Evolutionary conservation across 306 rosid species (phyloP).

Genomic region (Castanea mollissima): DNA sequence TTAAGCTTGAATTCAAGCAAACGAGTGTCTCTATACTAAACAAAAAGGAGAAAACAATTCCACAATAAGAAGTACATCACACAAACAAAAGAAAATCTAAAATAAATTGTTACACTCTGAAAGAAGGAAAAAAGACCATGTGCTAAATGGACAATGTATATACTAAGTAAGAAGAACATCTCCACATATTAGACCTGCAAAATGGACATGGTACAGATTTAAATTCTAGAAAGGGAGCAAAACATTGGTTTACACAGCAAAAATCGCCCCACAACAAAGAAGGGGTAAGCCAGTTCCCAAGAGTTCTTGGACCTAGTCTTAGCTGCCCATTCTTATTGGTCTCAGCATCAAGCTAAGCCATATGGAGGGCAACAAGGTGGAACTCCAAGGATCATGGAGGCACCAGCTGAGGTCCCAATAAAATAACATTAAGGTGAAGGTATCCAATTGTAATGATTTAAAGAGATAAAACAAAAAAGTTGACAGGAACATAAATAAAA

Average conservation of each 20-base stretch:
- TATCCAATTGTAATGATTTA: conserved; percentile 47
- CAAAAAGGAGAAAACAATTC: no score
- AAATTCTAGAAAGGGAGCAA: conserved; percentile 15
- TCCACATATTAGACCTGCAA: no score
- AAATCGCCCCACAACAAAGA: conserved; percentile 84
- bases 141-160: no score
- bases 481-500: conserved; percentile 46
- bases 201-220: no score
- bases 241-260: conserved; percentile 88
- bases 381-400: conserved; percentile 46
- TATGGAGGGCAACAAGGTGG: conserved; percentile 50
- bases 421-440: conserved; percentile 29
- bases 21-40: no score
- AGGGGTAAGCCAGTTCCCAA: conserved; percentile 89
- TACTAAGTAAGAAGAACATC: no score
- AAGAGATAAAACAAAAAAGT: conserved; percentile 30
- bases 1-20: no score
- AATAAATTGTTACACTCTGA: no score
- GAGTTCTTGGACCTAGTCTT: conserved; percentile 78
- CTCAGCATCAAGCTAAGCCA: conserved; percentile 69
- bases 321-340: conserved; percentile 83
- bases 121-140: no score
- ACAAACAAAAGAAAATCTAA: no score
- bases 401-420: conserved; percentile 25
- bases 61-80: no score